phyloP scores from a whole-genome alignment of 106 monocot species.

The Dactylorhiza incarnata region DNA sequence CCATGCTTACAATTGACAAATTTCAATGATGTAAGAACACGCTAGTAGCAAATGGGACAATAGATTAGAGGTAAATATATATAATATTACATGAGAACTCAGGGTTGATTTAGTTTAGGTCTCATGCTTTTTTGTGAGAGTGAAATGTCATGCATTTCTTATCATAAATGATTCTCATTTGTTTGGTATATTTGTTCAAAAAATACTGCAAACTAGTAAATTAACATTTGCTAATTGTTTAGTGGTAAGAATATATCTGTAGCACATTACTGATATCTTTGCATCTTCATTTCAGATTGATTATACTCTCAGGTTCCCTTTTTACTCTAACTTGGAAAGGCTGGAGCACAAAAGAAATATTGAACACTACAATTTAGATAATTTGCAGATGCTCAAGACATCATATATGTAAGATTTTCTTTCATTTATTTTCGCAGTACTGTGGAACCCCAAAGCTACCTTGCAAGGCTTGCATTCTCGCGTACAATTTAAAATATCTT shows the following conservation, averaged over 20 bases:
- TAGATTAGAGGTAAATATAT: neutral
- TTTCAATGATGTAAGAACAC: neutral
- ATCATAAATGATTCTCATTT: neutral
- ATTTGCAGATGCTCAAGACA: slow-evolving; percentile 24
- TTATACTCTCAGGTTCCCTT: slow-evolving; percentile 56
- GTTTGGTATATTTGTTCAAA: neutral
- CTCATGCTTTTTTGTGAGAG: neutral
- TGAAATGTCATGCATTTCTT: neutral
- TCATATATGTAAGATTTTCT: slow-evolving; percentile 38
- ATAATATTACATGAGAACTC: neutral
- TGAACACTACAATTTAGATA: slow-evolving; percentile 27
- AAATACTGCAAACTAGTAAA: neutral
- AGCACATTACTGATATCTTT: neutral
- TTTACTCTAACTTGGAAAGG: slow-evolving; percentile 59
- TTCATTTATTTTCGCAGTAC: neutral
- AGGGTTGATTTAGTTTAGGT: neutral
- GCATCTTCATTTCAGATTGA: slow-evolving; percentile 41
- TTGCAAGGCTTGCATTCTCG: neutral
- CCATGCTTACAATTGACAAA: neutral
- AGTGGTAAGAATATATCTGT: neutral
- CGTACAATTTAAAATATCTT: neutral
- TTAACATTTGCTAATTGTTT: neutral
- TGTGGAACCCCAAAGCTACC: neutral
- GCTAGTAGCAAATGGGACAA: neutral
- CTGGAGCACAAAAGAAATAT: slow-evolving; percentile 82